phyloP scores from a whole-genome alignment of 352 stramenopile genomes.

The Globisporangium canariense region DNA sequence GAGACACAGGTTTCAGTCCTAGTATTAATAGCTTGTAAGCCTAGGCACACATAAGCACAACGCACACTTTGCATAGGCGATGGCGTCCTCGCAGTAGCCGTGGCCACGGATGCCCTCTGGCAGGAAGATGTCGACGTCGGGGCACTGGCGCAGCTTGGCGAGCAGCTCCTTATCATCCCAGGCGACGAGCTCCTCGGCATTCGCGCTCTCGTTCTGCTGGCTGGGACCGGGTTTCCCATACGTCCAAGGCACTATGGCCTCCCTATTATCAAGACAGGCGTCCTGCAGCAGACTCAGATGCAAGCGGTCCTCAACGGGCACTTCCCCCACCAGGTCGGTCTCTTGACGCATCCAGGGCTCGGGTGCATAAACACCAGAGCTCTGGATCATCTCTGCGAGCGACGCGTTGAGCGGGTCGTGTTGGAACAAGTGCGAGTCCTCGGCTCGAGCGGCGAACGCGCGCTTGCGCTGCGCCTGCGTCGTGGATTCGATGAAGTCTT shows the following conservation, averaged over 20 bases:
- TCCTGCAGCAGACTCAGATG: slow-evolving; percentile 27
- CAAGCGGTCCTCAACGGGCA: slow-evolving; percentile 15
- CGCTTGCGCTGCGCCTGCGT: not conserved
- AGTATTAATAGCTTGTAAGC: not conserved
- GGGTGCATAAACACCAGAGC: not conserved
- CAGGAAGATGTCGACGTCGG: slow-evolving; percentile 30
- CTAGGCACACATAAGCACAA: not conserved
- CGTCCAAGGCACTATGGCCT: slow-evolving; percentile 23
- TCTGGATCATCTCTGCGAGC: not conserved
- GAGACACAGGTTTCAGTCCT: too few relatives aligned
- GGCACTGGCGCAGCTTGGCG: slow-evolving; percentile 13
- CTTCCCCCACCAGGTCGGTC: not conserved
- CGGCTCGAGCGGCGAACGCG: not conserved
- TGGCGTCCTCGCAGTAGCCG: slow-evolving; percentile 46
- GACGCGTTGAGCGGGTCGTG: not conserved
- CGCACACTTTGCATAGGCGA: slow-evolving; percentile 38
- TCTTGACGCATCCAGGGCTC: slow-evolving; percentile 1
- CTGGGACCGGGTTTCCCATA: slow-evolving; percentile 8
- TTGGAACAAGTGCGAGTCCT: not conserved
- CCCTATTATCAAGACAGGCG: slow-evolving; percentile 17
- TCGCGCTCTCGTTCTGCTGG: not conserved
- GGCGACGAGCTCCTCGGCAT: slow-evolving; percentile 11
- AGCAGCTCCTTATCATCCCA: slow-evolving; percentile 17
- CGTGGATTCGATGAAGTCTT: not conserved
- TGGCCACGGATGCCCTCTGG: slow-evolving; percentile 19